These are phyloP conservation scores for Stevia rebaudiana DNA, from an alignment of 140 eudicot genomes.

Conservation along the genomic window DNA sequence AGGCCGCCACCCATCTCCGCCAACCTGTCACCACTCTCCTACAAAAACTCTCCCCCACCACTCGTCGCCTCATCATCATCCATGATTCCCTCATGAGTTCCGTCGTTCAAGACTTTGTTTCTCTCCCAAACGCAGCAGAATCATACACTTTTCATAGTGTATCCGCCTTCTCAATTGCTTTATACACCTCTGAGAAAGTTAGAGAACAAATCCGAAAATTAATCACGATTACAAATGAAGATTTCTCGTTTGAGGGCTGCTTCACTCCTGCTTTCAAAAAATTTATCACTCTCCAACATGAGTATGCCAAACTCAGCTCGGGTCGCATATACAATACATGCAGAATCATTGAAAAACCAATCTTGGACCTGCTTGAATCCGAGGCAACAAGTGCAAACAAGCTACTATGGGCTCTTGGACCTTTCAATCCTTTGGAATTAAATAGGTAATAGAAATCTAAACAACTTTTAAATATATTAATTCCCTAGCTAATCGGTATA, in stretches of 20 bases:
- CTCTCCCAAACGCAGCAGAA: slow-evolving; percentile 49
- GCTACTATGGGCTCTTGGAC: slow-evolving; percentile 59
- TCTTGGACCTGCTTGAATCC: slow-evolving; percentile 36
- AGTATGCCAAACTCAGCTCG: neutral
- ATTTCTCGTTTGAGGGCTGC: slow-evolving; percentile 30
- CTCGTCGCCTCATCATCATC: slow-evolving; percentile 37
- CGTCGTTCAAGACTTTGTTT: slow-evolving; percentile 42
- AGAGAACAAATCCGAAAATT: slow-evolving; percentile 19
- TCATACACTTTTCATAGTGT: slow-evolving; percentile 43
- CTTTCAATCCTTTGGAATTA: slow-evolving; percentile 41
- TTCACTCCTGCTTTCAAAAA: slow-evolving; percentile 26
- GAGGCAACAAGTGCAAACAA: slow-evolving; percentile 14
- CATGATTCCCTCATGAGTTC: slow-evolving; percentile 52
- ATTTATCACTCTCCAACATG: slow-evolving; percentile 16
- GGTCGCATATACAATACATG: slow-evolving; percentile 50
- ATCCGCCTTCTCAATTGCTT: slow-evolving; percentile 33
- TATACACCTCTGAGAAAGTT: slow-evolving; percentile 20
- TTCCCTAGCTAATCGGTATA: too few relatives aligned
- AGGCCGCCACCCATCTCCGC: slow-evolving; percentile 43
- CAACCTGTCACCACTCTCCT: slow-evolving; percentile 35
- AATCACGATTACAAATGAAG: slow-evolving; percentile 8
- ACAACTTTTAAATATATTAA: too few relatives aligned
- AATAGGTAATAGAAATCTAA: slow-evolving; percentile 1
- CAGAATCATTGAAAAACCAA: slow-evolving; percentile 38
- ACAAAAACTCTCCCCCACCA: slow-evolving; percentile 16